Conservation (phyloP, 2,329 filamentous ascomycete species). For the Celoporthe dispersa region DNA sequence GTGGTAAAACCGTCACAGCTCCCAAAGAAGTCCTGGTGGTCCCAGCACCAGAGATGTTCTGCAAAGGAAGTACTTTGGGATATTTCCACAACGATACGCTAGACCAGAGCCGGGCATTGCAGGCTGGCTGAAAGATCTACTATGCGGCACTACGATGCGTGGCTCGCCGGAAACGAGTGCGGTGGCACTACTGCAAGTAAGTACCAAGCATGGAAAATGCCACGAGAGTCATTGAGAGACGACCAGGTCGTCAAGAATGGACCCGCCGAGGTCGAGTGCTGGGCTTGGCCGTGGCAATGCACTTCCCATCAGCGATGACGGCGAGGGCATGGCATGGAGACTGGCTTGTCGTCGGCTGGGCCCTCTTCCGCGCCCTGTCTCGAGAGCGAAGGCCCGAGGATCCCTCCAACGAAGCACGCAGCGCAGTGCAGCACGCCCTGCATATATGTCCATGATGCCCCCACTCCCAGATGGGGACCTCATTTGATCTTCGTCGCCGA, state of each 20-base stretch:
- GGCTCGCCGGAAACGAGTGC: not conserved
- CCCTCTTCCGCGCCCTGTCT: not conserved
- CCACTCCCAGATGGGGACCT: conserved; percentile 15
- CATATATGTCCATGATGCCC: not conserved
- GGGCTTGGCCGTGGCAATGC: no score
- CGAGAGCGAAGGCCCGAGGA: conserved; percentile 11
- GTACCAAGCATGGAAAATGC: no score
- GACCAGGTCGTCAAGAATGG: no score
- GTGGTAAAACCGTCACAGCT: not conserved
- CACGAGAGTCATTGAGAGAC: no score
- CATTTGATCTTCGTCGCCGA: conserved; percentile 8
- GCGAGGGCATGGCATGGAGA: not conserved
- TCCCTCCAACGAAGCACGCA: not conserved
- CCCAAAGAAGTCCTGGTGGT: not conserved
- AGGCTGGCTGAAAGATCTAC: not conserved
- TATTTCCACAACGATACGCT: not conserved
- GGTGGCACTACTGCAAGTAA: no score
- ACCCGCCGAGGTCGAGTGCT: no score
- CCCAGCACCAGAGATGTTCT: not conserved
- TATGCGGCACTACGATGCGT: not conserved
- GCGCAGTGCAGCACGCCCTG: conserved; percentile 4
- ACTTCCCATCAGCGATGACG: conserved; percentile 10
- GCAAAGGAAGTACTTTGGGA: not conserved
- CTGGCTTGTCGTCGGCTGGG: conserved; percentile 1
- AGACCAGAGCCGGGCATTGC: not conserved